Percentiles rank a stretch among this genome's conserved stretches.
phyloP scores from a whole-genome alignment of 2,329 filamentous ascomycete species.

The Juglanconis sp. region DNA sequence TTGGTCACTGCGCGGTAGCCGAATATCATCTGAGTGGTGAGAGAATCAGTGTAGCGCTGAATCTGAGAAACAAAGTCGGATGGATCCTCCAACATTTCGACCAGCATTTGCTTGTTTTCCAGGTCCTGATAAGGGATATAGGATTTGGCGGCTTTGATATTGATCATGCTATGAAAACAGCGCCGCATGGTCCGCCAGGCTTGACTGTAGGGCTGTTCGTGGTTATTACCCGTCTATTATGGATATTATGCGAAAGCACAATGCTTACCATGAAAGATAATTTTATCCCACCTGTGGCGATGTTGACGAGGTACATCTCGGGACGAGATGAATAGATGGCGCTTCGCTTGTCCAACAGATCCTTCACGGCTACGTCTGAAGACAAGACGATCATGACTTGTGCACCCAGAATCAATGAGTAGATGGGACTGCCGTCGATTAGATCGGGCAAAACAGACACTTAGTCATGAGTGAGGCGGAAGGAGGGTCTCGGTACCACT shows the following conservation, averaged over 20 bases:
- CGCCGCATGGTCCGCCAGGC: not conserved
- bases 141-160: not conserved
- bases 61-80: constrained; percentile 40
- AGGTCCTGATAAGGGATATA: constrained; percentile 30
- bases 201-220: not conserved
- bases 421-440: constrained; percentile 20
- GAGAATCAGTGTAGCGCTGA: constrained; percentile 43
- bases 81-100: constrained; percentile 42
- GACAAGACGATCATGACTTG: constrained; percentile 25
- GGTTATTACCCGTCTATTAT: not conserved
- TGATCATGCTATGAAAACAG: not conserved
- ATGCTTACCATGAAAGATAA: not conserved
- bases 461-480: constrained; percentile 15
- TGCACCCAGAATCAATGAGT: not conserved
- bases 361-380: constrained; percentile 41
- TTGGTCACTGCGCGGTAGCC: constrained; percentile 39
- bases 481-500: no score
- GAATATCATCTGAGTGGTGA: constrained; percentile 48
- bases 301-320: not conserved
- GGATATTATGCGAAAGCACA: not conserved
- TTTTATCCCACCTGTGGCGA: not conserved
- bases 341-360: constrained; percentile 48
- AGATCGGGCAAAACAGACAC: no score
- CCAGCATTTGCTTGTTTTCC: constrained; percentile 53
- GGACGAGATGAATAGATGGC: constrained; percentile 46